phyloP scores from a whole-genome alignment of 306 rosid species.

The Cicer judaicum region DNA sequence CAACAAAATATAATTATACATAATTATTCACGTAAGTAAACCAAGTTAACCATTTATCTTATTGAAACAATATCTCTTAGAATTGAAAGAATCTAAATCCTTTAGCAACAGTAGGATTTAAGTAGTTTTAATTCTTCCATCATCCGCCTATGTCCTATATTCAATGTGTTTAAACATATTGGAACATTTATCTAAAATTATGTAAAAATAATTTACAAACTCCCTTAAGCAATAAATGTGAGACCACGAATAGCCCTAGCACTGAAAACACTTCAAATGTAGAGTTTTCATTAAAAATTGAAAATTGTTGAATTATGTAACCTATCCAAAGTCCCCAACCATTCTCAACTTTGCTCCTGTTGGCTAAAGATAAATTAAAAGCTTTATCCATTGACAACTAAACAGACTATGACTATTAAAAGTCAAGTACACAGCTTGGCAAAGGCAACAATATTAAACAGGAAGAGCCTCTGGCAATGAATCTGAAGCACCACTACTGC shows the following conservation, averaged over 20 bases:
- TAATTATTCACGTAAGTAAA: too few relatives aligned
- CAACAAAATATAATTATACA: too few relatives aligned
- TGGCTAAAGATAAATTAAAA: conserved; percentile 36
- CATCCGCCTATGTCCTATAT: not conserved
- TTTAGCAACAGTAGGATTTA: not conserved
- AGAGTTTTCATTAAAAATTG: conserved; percentile 1
- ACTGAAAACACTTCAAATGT: conserved; percentile 3
- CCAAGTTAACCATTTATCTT: too few relatives aligned
- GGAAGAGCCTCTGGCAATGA: conserved; percentile 65
- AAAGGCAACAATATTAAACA: conserved; percentile 48
- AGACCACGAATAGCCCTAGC: not conserved
- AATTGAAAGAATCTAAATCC: not conserved
- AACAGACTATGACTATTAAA: conserved; percentile 38
- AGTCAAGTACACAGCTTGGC: conserved; percentile 35
- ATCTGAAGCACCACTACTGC: conserved; percentile 70
- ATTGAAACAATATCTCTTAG: too few relatives aligned
- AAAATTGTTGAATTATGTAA: conserved; percentile 28
- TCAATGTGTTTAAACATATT: not conserved
- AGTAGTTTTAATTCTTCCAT: not conserved
- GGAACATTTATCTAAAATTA: conserved; percentile 3
- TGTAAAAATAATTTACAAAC: not conserved
- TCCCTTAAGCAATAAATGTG: not conserved
- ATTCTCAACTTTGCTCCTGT: conserved; percentile 23
- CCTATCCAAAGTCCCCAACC: conserved; percentile 13
- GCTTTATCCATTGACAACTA: conserved; percentile 47